A percentile compares a stretch with the other conserved stretches of the same genome.
phyloP scores from a whole-genome alignment of 805 yeast genomes.

The Clavispora vitiphila region DNA sequence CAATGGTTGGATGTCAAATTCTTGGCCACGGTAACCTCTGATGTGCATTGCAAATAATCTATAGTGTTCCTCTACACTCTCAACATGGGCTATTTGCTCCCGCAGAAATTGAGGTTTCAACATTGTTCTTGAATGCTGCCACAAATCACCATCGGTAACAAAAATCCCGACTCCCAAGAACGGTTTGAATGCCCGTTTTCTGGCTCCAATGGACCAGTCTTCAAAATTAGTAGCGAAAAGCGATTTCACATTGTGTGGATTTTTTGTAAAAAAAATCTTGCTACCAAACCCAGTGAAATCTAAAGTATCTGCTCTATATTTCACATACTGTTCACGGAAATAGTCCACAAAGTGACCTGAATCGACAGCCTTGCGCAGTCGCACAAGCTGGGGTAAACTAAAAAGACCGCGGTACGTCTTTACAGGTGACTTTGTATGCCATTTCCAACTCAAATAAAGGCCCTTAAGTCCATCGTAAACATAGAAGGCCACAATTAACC shows the following conservation, averaged over 20 bases:
- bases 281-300: neutral
- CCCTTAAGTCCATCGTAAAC: neutral
- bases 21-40: neutral
- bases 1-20: constrained; percentile 9
- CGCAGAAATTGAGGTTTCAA: constrained; percentile 11
- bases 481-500: neutral
- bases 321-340: constrained; percentile 1
- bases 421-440: constrained; percentile 5
- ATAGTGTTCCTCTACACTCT: constrained; percentile 9
- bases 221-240: constrained; percentile 6
- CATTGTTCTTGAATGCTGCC: constrained; percentile 7
- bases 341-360: constrained; percentile 6
- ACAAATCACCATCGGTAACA: constrained; percentile 7
- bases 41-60: constrained; percentile 2
- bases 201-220: constrained; percentile 7
- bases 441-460: constrained; percentile 3
- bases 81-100: constrained; percentile 11
- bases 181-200: constrained; percentile 7
- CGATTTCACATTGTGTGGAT: constrained; percentile 7
- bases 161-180: constrained; percentile 10
- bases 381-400: neutral
- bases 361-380: constrained; percentile 1
- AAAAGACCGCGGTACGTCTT: neutral
- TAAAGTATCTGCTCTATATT: constrained; percentile 4
- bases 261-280: constrained; percentile 3